These are phyloP conservation scores for Phytophthora citricola DNA, from an alignment of 352 stramenopile genomes.

Conservation along the genomic window DNA sequence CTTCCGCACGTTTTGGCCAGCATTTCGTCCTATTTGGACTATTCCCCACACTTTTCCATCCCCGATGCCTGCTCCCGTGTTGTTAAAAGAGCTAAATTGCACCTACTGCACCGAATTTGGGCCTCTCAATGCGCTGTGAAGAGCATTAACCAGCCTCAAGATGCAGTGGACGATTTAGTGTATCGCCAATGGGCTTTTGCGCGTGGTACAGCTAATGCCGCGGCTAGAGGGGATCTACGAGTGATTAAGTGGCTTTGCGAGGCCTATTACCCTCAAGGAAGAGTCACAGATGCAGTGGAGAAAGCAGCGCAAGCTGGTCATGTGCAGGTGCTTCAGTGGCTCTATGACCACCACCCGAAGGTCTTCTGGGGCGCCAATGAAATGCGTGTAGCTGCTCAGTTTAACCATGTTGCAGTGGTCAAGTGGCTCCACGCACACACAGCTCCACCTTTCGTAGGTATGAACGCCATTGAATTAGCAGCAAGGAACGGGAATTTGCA, in stretches of 20 bases:
- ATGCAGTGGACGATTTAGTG: slow-evolving; percentile 3
- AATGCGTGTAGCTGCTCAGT: slow-evolving; percentile 35
- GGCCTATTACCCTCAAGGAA: slow-evolving; percentile 31
- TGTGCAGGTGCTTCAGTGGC: slow-evolving; percentile 35
- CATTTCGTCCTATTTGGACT: slow-evolving; percentile 38
- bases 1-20: slow-evolving; percentile 31
- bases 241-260: slow-evolving; percentile 39
- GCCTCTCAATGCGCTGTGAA: background rate
- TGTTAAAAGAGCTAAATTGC: slow-evolving; percentile 14
- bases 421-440: slow-evolving; percentile 42
- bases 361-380: slow-evolving; percentile 47
- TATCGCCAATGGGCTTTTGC: slow-evolving; percentile 45
- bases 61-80: slow-evolving; percentile 19
- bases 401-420: slow-evolving; percentile 31
- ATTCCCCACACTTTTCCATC: slow-evolving; percentile 26
- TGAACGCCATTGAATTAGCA: slow-evolving; percentile 39
- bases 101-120: slow-evolving; percentile 34
- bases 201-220: slow-evolving; percentile 27
- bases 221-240: slow-evolving; percentile 26
- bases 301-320: slow-evolving; percentile 25
- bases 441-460: slow-evolving; percentile 33
- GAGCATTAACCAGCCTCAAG: background rate
- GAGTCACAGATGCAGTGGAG: slow-evolving; percentile 38
- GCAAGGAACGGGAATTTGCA: slow-evolving; percentile 41
- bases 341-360: slow-evolving; percentile 23